These are phyloP conservation scores for Magnolia kwangsiensis DNA, from an alignment of 164 flowering plant species.

Conservation along the genomic window DNA sequence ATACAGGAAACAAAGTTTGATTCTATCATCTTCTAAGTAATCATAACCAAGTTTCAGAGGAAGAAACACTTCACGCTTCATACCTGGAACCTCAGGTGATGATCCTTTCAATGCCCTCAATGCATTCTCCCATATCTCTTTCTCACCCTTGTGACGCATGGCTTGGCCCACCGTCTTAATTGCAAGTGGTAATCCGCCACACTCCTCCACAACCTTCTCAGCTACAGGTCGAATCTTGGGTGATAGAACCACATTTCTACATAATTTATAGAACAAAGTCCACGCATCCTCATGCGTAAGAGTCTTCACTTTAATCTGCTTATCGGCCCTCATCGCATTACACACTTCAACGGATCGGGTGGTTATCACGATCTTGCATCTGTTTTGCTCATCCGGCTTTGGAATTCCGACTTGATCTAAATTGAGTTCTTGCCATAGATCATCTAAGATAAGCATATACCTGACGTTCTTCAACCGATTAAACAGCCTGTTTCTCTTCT, in stretches of 20 bases:
- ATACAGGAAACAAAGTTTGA: not conserved
- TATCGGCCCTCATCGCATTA: slow-evolving; percentile 22
- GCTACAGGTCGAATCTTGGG: not conserved
- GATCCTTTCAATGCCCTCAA: not conserved
- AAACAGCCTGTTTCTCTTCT: slow-evolving; percentile 2
- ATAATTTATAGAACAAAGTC: not conserved
- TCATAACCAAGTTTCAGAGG: not conserved
- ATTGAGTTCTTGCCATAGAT: slow-evolving; percentile 23
- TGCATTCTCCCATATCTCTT: not conserved
- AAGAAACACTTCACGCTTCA: not conserved
- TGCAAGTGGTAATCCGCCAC: slow-evolving; percentile 5
- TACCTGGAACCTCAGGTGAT: not conserved
- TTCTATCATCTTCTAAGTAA: not conserved
- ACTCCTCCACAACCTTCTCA: not conserved
- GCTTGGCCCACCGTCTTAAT: not conserved
- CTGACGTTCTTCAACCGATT: slow-evolving; percentile 2
- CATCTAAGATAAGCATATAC: slow-evolving; percentile 25
- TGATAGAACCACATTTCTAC: not conserved
- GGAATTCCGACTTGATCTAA: slow-evolving; percentile 27
- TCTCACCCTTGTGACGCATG: not conserved
- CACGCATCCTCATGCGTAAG: not conserved
- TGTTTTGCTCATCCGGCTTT: not conserved
- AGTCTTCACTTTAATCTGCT: not conserved
- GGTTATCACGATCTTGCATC: slow-evolving; percentile 23
- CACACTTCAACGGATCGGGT: slow-evolving; percentile 22